phyloP scores from a whole-genome alignment of 2,329 filamentous ascomycete genomes.

The Neopestalotiopsis rosae region DNA sequence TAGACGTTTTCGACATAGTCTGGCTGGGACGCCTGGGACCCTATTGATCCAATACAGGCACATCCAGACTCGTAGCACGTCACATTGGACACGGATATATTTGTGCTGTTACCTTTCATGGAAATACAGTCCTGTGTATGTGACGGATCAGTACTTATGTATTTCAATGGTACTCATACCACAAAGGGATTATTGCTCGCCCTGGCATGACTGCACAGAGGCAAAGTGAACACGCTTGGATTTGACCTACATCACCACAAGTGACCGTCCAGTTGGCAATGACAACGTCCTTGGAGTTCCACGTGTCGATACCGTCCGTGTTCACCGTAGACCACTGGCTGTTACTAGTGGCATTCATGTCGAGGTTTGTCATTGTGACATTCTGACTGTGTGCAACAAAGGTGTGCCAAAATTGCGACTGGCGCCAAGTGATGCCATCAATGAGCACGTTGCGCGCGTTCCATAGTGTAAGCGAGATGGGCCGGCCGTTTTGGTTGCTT shows the following conservation, averaged over 20 bases:
- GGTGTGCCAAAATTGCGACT: constrained; percentile 54
- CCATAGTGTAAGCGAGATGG: constrained; percentile 51
- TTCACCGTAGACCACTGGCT: constrained; percentile 52
- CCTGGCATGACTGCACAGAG: not conserved
- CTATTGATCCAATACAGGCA: constrained; percentile 42
- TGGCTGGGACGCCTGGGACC: constrained; percentile 37
- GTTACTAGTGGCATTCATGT: constrained; percentile 53
- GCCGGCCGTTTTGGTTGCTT: constrained; percentile 49
- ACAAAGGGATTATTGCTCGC: not conserved
- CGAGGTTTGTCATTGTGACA: constrained; percentile 57
- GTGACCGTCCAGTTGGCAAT: constrained; percentile 52
- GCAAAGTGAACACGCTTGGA: not conserved
- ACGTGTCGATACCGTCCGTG: constrained; percentile 56
- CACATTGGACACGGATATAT: constrained; percentile 42
- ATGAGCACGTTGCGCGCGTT: constrained; percentile 49
- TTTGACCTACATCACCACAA: constrained; percentile 41
- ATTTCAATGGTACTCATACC: not conserved
- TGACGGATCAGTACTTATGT: not conserved
- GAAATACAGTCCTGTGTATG: constrained; percentile 44
- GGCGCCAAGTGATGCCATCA: constrained; percentile 49
- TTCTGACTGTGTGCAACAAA: constrained; percentile 51
- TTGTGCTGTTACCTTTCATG: constrained; percentile 46
- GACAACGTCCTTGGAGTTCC: constrained; percentile 52
- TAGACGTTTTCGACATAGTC: constrained; percentile 43
- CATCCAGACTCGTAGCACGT: constrained; percentile 45